Evolutionary conservation across 768 basidiomycete species (phyloP).

Genomic region (Leccinum disarticulatum): DNA sequence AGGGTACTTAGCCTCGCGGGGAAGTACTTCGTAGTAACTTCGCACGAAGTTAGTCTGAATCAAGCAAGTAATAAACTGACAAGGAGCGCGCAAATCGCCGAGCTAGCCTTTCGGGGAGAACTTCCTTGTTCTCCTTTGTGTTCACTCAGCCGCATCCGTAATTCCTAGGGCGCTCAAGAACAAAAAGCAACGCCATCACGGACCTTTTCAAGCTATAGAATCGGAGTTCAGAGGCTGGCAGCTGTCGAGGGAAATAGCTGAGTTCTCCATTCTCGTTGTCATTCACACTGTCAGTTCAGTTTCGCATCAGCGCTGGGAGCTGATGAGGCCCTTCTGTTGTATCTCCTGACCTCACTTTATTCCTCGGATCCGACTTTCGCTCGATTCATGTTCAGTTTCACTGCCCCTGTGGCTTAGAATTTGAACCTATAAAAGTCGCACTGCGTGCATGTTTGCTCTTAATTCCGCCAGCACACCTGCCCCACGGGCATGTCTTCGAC

Average conservation of each 20-base stretch:
- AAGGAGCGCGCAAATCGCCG: neutral
- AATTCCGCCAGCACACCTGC: constrained; percentile 16
- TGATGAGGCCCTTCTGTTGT: constrained; percentile 7
- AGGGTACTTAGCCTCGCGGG: neutral
- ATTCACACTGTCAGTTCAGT: constrained; percentile 11
- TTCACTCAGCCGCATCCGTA: constrained; percentile 5
- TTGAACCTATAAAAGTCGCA: constrained; percentile 31
- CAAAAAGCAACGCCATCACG: constrained; percentile 15
- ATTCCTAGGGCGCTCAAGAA: constrained; percentile 6
- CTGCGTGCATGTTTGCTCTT: constrained; percentile 12
- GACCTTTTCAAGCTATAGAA: constrained; percentile 2
- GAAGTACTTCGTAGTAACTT: neutral
- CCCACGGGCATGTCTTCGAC: constrained; percentile 39
- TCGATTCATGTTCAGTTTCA: constrained; percentile 12
- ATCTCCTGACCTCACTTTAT: constrained; percentile 14
- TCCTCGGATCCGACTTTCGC: constrained; percentile 16
- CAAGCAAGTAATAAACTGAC: neutral
- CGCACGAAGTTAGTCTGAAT: neutral
- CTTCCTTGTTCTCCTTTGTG: neutral
- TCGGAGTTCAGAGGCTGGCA: constrained; percentile 6
- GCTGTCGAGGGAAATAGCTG: constrained; percentile 14
- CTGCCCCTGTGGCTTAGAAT: constrained; percentile 32
- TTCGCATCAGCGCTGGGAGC: constrained; percentile 3
- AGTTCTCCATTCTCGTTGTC: constrained; percentile 24
- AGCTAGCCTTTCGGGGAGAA: neutral